Conservation (phyloP, 2,329 filamentous ascomycete species). For the Botrytis aclada region DNA sequence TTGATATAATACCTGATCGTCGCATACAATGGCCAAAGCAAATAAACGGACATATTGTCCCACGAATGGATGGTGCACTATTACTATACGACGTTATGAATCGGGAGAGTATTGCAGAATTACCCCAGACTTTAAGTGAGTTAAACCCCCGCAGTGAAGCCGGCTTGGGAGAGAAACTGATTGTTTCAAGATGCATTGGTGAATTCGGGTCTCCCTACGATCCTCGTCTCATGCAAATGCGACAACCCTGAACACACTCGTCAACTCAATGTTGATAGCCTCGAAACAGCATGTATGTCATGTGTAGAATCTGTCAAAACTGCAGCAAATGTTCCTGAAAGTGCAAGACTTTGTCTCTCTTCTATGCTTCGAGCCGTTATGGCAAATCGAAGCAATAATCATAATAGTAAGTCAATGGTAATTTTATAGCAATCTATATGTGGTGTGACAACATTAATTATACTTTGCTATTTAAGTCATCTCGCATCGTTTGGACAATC, state of each 20-base stretch:
- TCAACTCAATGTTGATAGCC: conserved; percentile 65
- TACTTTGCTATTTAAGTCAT: conserved; percentile 3
- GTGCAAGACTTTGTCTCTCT: conserved; percentile 71
- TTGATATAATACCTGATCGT: conserved; percentile 57
- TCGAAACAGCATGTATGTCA: conserved; percentile 65
- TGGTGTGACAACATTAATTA: conserved; percentile 20
- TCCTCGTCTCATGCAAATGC: conserved; percentile 87
- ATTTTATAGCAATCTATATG: conserved; percentile 7
- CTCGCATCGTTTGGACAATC: neutral
- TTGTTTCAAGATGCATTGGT: conserved; percentile 63
- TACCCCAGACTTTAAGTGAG: conserved; percentile 78
- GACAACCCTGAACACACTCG: conserved; percentile 69
- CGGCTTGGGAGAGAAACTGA: conserved; percentile 15
- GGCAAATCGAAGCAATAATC: conserved; percentile 45
- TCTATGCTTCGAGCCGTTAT: conserved; percentile 72
- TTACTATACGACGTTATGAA: conserved; percentile 86
- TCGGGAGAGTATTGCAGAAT: conserved; percentile 67
- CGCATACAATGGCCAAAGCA: conserved; percentile 66
- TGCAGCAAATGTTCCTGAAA: conserved; percentile 66
- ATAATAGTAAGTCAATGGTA: conserved; percentile 57
- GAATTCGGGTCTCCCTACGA: conserved; percentile 69
- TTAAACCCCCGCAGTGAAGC: conserved; percentile 31
- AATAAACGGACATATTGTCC: conserved; percentile 67
- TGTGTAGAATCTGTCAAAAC: conserved; percentile 72
- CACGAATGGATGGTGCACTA: conserved; percentile 77